Conservation (phyloP, 805 yeast genomes). For the Yamadazyma philogaea region DNA sequence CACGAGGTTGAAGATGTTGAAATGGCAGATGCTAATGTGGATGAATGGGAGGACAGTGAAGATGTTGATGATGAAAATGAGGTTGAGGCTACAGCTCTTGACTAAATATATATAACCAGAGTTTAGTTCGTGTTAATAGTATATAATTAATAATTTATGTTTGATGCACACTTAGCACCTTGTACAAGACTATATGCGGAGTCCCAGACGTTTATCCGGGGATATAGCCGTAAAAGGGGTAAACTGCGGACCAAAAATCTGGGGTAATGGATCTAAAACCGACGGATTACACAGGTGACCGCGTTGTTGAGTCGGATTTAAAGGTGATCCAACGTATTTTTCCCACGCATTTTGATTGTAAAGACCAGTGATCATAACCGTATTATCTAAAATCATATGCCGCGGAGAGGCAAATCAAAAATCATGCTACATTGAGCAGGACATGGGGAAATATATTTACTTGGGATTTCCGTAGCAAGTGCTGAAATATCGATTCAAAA, state of each 20-base stretch:
- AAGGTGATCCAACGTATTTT: too few relatives aligned
- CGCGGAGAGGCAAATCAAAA: not conserved
- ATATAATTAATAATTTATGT: not conserved
- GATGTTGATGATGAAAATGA: conserved; percentile 49
- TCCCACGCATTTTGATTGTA: too few relatives aligned
- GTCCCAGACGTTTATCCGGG: not conserved
- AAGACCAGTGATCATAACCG: too few relatives aligned
- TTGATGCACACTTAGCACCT: not conserved
- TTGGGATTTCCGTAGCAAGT: not conserved
- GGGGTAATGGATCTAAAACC: too few relatives aligned
- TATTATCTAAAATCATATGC: conserved; percentile 10
- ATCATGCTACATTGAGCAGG: conserved; percentile 1
- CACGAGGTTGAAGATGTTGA: conserved; percentile 60
- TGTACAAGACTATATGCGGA: not conserved
- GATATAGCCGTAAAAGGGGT: too few relatives aligned
- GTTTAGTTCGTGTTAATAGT: conserved; percentile 5
- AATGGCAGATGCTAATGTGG: conserved; percentile 54
- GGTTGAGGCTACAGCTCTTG: conserved; percentile 8
- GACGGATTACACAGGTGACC: too few relatives aligned
- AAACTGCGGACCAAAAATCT: too few relatives aligned
- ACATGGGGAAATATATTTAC: not conserved
- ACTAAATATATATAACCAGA: not conserved
- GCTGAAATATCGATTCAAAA: not conserved
- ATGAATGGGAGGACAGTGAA: conserved; percentile 56
- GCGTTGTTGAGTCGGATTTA: too few relatives aligned